Base-by-base conservation (phyloP, 1,284 basidiomycete species). In the Rhodotorula sp. region DNA sequence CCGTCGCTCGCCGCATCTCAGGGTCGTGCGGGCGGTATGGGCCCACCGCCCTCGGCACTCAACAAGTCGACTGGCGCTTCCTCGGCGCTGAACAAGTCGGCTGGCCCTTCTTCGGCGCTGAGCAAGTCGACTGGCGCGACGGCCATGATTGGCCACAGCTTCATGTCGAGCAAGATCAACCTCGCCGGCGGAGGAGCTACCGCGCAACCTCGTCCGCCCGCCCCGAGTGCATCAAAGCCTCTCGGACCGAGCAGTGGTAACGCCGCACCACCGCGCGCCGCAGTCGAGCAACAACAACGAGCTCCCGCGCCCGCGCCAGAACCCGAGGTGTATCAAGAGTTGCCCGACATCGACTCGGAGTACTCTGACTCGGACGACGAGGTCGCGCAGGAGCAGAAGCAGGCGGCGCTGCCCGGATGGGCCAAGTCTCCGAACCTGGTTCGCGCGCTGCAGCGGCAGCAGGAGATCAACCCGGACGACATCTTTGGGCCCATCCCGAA, bases 281-380 rank as follows among this genome's bases (percentile, higher is more conserved):
- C 54, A 15, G 15, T 56, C 12, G 54, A 56, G 26, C 66, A 86
- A 86, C 57, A 87, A n/a, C 29, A 58, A 5, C 46, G 60, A 7
- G 52, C 60, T 77, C 83, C 84, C 73, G 82, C 63, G 29, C 54
- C 54, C 29, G 54, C n/a, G n/a, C 79, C 77, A 74, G 85, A 80
- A 80, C 87, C 80, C 77, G 93, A 96, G 83, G 89, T 86, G 75
- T 94, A 93, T 76, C 65, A 71, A 47, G 92, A 93, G 78, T 84
- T 97, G 49, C 93, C 94, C 0, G 94, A 97, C 68, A 93, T 96
- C 78, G 90, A 92, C 76, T 93, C 91, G 81, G 94, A 97, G 83
- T 97, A 97, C 81, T 96, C 93, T 5, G 91, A 97, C 81, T 95
- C 93, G 6, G 94, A 93, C 62, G 93, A 93, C 61, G 92, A 93